Evolutionary conservation across 805 yeast genomes (phyloP), one percentile per base, ranked within the genome.

Genomic region (Candida pini): DNA sequence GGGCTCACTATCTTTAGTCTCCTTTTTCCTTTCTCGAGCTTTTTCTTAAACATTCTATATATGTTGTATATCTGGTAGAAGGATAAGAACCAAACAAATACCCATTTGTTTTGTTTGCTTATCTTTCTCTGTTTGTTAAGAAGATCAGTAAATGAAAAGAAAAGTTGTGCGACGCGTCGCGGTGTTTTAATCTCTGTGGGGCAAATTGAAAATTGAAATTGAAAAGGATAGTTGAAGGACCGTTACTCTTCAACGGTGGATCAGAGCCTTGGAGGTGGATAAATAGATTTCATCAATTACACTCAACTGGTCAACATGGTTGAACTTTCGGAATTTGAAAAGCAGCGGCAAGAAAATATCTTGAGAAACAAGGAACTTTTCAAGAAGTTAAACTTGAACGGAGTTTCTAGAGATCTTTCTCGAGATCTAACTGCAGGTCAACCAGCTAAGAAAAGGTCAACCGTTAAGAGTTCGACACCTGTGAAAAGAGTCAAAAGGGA

Each of bases 281-380:
- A n/a, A n/a, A n/a, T n/a, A n/a, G n/a, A n/a, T n/a, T n/a, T n/a
- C n/a, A n/a, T n/a, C n/a, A n/a, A n/a, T n/a, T n/a, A n/a, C n/a
- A n/a, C n/a, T n/a, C 9, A 26, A 5, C 15, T 8, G 5, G 10
- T 16, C 6, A 26, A 15, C 16, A 58, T 58, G 62, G 49, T 41
- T 7, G 40, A 16, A 8, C 21, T 80, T 20, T 71, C 83, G 2
- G 86, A 78, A 23, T 81, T 84, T 51, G 92, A 84, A 56, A 71
- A 65, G 48, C 78, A 77, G 51, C 60, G 94, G 39, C 78, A 72
- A 50, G 85, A 76, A 39, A 87, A 86, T 53, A 92, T 90, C 40
- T 84, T 78, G 43, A 68, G 97, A 32, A 92, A 90, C 59, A 77
- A 78, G 54, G 84, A 78, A 44, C 69, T 89, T 17, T 64, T 90